Evolutionary conservation across 2,329 filamentous ascomycete genomes (phyloP).

Genomic region (Colletotrichum cordylinicola): DNA sequence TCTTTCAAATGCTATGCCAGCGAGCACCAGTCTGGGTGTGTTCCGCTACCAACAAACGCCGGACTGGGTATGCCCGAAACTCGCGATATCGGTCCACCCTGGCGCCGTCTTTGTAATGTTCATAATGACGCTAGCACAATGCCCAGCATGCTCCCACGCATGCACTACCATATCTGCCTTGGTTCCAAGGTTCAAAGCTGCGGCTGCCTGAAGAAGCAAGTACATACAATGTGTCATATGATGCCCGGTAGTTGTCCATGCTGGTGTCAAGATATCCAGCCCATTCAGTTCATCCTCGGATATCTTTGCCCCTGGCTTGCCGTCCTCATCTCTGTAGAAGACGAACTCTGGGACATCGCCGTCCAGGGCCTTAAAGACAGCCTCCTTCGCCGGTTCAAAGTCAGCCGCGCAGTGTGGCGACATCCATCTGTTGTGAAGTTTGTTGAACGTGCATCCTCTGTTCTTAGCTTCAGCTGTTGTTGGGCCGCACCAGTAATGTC

Average conservation of each 20-base stretch:
- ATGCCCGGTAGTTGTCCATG: neutral
- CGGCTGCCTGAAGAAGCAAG: neutral
- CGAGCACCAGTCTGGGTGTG: no score
- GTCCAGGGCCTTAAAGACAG: neutral
- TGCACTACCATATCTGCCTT: slow-evolving; percentile 13
- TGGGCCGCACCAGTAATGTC: slow-evolving; percentile 1
- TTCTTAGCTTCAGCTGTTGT: neutral
- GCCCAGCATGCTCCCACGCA: neutral
- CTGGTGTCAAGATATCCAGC: neutral
- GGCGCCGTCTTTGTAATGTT: neutral
- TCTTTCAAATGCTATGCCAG: neutral
- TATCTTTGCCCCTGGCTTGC: neutral
- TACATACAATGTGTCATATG: slow-evolving; percentile 9
- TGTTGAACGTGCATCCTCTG: neutral
- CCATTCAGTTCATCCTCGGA: neutral
- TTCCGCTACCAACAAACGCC: neutral
- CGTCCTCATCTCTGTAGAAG: neutral
- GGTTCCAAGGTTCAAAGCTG: neutral
- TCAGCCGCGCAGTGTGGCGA: neutral
- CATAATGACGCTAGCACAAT: neutral
- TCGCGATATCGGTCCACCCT: neutral
- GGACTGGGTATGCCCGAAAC: neutral
- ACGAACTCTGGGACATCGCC: neutral
- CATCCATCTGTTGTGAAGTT: slow-evolving; percentile 12
- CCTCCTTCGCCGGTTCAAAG: neutral